These are phyloP conservation scores for Prunus fruticosa DNA, from an alignment of 306 rosid species.

Conservation along the genomic window DNA sequence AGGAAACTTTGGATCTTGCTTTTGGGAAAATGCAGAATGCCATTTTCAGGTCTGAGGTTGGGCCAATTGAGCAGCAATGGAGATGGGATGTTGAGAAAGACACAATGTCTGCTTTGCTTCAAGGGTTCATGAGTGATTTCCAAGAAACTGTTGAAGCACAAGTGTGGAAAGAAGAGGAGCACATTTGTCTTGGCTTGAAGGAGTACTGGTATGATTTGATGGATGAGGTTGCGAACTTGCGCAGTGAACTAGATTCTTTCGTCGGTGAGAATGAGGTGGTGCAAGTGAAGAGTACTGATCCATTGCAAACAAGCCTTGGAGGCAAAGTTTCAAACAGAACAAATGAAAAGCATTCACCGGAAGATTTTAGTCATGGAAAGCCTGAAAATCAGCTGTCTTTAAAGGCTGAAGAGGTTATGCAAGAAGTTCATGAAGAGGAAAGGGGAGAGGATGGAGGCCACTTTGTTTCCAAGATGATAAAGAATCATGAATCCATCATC, in stretches of 20 bases:
- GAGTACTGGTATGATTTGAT: slow-evolving; percentile 54
- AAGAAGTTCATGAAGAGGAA: slow-evolving; percentile 25
- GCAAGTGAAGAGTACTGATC: slow-evolving; percentile 21
- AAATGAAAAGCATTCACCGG: slow-evolving; percentile 20
- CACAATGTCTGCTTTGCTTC: slow-evolving; percentile 37
- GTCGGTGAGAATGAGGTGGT: slow-evolving; percentile 25
- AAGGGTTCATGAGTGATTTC: slow-evolving; percentile 48
- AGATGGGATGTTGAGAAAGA: slow-evolving; percentile 57
- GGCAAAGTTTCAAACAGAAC: not conserved
- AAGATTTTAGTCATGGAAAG: slow-evolving; percentile 22
- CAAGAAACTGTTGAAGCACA: slow-evolving; percentile 34
- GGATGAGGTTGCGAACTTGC: slow-evolving; percentile 45
- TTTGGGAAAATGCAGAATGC: slow-evolving; percentile 74
- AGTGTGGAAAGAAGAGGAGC: slow-evolving; percentile 29
- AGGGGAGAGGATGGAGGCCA: slow-evolving; percentile 33
- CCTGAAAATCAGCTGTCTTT: not conserved
- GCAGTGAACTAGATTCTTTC: slow-evolving; percentile 41
- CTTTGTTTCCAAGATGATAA: slow-evolving; percentile 62
- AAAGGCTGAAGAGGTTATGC: slow-evolving; percentile 21
- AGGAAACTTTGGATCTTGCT: slow-evolving; percentile 73
- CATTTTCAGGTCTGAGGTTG: slow-evolving; percentile 48
- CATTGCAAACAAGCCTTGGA: slow-evolving; percentile 21
- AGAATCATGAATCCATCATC: slow-evolving; percentile 63
- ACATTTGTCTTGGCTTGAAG: slow-evolving; percentile 27
- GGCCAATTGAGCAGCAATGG: slow-evolving; percentile 76